phyloP scores from a whole-genome alignment of 2,329 filamentous ascomycete genomes.

The Fusarium nodosum region DNA sequence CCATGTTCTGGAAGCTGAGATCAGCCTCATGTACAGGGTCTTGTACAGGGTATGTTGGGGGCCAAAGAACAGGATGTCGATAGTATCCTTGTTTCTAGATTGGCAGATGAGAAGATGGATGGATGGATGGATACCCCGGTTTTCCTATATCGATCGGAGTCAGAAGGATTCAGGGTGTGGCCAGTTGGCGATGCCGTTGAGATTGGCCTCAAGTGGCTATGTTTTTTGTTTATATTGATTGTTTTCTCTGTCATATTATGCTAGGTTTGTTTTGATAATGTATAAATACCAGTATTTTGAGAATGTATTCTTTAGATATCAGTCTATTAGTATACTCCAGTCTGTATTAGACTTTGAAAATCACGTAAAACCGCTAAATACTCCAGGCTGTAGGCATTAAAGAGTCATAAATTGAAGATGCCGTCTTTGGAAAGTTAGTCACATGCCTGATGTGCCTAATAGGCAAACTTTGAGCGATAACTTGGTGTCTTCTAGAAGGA shows the following conservation, averaged over 20 bases:
- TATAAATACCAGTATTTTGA: conserved; percentile 27
- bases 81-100: conserved; percentile 31
- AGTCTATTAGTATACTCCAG: not conserved
- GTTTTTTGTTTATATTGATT: conserved; percentile 13
- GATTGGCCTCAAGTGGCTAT: conserved; percentile 3
- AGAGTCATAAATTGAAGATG: not conserved
- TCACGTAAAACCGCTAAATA: not conserved
- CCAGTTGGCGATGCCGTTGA: conserved; percentile 21
- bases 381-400: no score
- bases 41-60: conserved; percentile 10
- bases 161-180: conserved; percentile 27
- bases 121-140: conserved; percentile 38
- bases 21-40: conserved; percentile 37
- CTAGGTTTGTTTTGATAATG: conserved; percentile 14
- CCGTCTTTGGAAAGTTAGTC: conserved; percentile 2
- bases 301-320: not conserved
- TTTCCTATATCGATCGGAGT: conserved; percentile 30
- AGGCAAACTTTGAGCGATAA: conserved; percentile 22
- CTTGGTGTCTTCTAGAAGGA: conserved; percentile 35
- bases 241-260: conserved; percentile 17
- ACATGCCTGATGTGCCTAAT: conserved; percentile 17
- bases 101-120: conserved; percentile 35
- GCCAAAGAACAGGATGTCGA: conserved; percentile 16
- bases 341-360: not conserved
- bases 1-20: conserved; percentile 14